Evolutionary conservation across 306 rosid genomes (phyloP), one percentile per base, ranked within the genome.

Genomic region (Elaeagnus macrophylla): DNA sequence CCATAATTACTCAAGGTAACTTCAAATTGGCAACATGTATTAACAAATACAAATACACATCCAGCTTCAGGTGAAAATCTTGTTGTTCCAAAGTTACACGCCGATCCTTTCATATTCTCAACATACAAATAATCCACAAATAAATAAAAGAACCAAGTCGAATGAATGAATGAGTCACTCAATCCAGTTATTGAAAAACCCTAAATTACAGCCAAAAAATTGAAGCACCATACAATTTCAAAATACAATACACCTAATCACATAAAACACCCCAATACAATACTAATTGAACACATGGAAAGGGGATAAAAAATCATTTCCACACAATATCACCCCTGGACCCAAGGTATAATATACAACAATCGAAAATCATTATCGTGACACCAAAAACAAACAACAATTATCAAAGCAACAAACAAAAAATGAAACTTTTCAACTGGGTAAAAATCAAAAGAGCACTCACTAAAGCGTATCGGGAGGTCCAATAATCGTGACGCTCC

Each of bases 381-480:
- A 14, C 45, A 36, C 54, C 45, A 58, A 12, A 12, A 12, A 51
- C 9, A 35, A 62, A 47, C 71, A 10, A 36, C 12, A 18, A 42
- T 62, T 46, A 48, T 2, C 4, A 25, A 25, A 25, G 4, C 48
- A 48, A 8, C 47, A 54, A 54, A 25, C 32, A 51, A 42, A 13
- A 19, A 18, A 8, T 39, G 36, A 9, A 40, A 15, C 39, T 10
- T 46, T 60, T 11, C 39, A 25, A 32, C n/a, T 12, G 32, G 15
- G 20, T 10, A 39, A 7, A 36, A 55, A 48, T 17, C 32, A 6
- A 14, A 5, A 37, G 37, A 44, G 8, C 0, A 61, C 85, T 56
- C 81, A 91, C 97, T 91, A 91, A 3, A 86, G 97, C 68, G 97
- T 91, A 80, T 91, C 97, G 8, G 97, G 97, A 7, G 97, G 97